These are phyloP conservation scores for Cetraspora pellucida DNA, from an alignment of 192 early-diverging fungal genomes.

Conservation along the genomic window DNA sequence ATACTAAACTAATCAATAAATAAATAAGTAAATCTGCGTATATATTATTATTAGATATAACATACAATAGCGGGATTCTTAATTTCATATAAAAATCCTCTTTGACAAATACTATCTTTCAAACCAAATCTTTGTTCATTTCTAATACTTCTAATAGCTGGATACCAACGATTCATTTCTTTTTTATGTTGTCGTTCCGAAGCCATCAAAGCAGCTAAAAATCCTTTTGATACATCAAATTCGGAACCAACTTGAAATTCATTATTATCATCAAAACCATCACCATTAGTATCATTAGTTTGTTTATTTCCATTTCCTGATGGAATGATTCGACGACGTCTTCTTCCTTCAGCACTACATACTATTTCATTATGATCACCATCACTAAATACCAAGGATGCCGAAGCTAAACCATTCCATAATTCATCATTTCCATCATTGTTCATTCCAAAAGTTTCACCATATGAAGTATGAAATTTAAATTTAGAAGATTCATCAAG, in stretches of 20 bases:
- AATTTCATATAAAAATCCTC: slow-evolving; percentile 31
- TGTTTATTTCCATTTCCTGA: not conserved
- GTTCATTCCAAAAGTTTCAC: not conserved
- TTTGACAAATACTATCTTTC: not conserved
- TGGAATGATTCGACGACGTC: too few relatives aligned
- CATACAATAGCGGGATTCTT: not conserved
- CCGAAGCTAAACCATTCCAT: not conserved
- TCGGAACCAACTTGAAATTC: slow-evolving; percentile 26
- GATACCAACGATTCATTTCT: slow-evolving; percentile 30
- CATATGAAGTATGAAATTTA: too few relatives aligned
- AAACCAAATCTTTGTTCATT: slow-evolving; percentile 35
- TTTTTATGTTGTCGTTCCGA: slow-evolving; percentile 32
- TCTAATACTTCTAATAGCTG: slow-evolving; percentile 1
- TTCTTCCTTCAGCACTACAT: not conserved
- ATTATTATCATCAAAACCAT: not conserved
- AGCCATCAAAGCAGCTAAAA: slow-evolving; percentile 21
- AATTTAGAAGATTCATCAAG: too few relatives aligned
- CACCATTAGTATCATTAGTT: not conserved
- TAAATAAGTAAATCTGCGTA: too few relatives aligned
- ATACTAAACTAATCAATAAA: too few relatives aligned
- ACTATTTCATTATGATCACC: not conserved
- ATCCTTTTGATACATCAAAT: slow-evolving; percentile 33
- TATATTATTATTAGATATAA: too few relatives aligned
- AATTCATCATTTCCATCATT: not conserved
- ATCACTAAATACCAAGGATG: not conserved